Conservation (phyloP, 2,329 filamentous ascomycete genomes). For the Pseudogymnoascus sp. region DNA sequence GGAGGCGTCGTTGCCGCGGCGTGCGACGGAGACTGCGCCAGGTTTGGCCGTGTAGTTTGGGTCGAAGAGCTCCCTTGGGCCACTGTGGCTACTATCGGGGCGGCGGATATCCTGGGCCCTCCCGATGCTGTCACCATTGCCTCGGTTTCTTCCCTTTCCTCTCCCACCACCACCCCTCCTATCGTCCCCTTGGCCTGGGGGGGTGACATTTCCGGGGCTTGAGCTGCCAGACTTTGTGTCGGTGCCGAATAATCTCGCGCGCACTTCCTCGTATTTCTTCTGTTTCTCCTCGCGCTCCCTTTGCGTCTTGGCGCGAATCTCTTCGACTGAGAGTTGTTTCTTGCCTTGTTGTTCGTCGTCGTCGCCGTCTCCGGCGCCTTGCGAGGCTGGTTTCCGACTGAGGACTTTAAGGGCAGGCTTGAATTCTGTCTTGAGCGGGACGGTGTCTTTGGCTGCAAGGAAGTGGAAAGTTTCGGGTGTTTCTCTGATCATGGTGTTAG, state of each 20-base stretch:
- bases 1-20: slow-evolving; percentile 34
- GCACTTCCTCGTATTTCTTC: slow-evolving; percentile 77
- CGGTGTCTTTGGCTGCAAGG: slow-evolving; percentile 54
- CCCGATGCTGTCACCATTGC: slow-evolving; percentile 32
- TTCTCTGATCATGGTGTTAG: slow-evolving; percentile 45
- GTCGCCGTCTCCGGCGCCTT: slow-evolving; percentile 52
- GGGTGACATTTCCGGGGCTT: slow-evolving; percentile 54
- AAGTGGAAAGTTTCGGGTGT: slow-evolving; percentile 67
- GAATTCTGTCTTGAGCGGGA: slow-evolving; percentile 62
- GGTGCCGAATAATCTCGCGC: slow-evolving; percentile 74
- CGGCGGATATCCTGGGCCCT: slow-evolving; percentile 29
- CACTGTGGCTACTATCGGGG: slow-evolving; percentile 29
- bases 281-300: slow-evolving; percentile 83
- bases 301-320: slow-evolving; percentile 69
- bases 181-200: slow-evolving; percentile 43
- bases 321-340: slow-evolving; percentile 60
- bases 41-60: slow-evolving; percentile 62
- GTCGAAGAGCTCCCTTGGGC: slow-evolving; percentile 62
- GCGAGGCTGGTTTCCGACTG: slow-evolving; percentile 64
- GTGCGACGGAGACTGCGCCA: slow-evolving; percentile 38
- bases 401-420: slow-evolving; percentile 79
- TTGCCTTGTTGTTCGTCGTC: slow-evolving; percentile 54
- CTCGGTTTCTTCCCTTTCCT: slow-evolving; percentile 38
- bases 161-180: slow-evolving; percentile 43
- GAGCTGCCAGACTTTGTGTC: slow-evolving; percentile 49